These are phyloP conservation scores for Candida khao-thaluensis DNA, from an alignment of 805 yeast species.

Conservation along the genomic window DNA sequence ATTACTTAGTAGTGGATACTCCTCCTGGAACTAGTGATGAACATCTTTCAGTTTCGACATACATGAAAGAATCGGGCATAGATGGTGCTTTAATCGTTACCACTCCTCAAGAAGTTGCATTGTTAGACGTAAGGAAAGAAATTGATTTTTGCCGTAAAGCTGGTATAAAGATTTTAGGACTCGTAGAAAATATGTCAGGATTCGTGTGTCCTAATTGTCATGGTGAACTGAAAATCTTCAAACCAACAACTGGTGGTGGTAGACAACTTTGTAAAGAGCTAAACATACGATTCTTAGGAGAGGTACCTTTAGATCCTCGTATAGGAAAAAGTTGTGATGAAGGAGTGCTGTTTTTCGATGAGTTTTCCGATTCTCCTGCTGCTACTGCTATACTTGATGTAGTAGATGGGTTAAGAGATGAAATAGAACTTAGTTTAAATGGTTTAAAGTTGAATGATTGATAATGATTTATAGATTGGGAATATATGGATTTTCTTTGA, in stretches of 20 bases:
- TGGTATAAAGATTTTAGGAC: conserved; percentile 76
- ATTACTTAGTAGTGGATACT: conserved; percentile 88
- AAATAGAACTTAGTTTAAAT: conserved; percentile 36
- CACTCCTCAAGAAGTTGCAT: conserved; percentile 96
- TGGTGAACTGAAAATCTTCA: conserved; percentile 85
- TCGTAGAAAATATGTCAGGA: conserved; percentile 98
- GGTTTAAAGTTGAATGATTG: conserved; percentile 7
- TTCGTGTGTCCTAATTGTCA: conserved; percentile 95
- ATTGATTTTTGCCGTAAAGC: conserved; percentile 94
- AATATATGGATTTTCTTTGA: neutral
- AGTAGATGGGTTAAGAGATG: conserved; percentile 67
- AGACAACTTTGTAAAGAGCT: conserved; percentile 76
- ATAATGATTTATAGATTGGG: neutral
- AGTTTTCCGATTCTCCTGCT: conserved; percentile 90
- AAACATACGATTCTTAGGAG: conserved; percentile 76
- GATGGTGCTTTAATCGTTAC: conserved; percentile 96
- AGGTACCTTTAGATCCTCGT: conserved; percentile 94
- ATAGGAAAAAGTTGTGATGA: conserved; percentile 85
- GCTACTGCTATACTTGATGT: conserved; percentile 81
- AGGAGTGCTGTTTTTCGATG: conserved; percentile 82
- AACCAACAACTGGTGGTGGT: conserved; percentile 98
- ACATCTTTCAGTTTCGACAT: conserved; percentile 85
- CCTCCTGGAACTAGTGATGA: conserved; percentile 99
- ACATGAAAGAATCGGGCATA: conserved; percentile 83
- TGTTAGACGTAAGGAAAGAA: conserved; percentile 92